Conservation (phyloP, 2,329 filamentous ascomycete species). For the Curvularia lunata region DNA sequence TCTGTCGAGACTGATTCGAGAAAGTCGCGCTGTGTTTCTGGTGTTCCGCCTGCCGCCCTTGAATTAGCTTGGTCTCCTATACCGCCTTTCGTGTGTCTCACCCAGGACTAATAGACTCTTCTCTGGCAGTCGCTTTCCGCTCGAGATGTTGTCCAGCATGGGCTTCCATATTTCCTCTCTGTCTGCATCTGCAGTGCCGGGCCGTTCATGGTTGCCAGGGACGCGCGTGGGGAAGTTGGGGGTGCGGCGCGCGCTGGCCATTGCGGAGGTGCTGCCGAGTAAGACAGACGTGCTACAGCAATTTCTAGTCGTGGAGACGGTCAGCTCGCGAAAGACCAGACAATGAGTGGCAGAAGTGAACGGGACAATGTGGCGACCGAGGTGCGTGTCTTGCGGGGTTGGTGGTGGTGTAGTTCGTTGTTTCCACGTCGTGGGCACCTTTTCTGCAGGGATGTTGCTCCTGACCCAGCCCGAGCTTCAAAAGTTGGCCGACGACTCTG, state of each 20-base stretch:
- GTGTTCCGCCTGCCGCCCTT: conserved; percentile 69
- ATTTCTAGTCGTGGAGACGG: neutral
- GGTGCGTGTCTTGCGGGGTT: conserved; percentile 24
- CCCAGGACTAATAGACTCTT: conserved; percentile 89
- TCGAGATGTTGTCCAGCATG: conserved; percentile 88
- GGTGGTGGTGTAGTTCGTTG: conserved; percentile 28
- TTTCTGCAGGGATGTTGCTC: conserved; percentile 37
- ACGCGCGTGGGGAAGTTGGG: conserved; percentile 40
- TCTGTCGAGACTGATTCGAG: conserved; percentile 61
- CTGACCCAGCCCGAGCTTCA: conserved; percentile 42
- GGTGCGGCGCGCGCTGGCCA: conserved; percentile 43
- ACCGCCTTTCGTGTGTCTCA: conserved; percentile 50
- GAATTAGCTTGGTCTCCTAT: conserved; percentile 28
- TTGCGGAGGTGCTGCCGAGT: conserved; percentile 40
- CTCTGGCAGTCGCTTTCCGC: conserved; percentile 85
- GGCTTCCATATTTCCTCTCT: conserved; percentile 94
- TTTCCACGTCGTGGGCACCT: conserved; percentile 30
- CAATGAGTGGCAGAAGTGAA: conserved; percentile 6
- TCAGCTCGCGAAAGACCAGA: neutral
- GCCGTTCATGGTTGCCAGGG: conserved; percentile 34
- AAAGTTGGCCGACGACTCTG: conserved; percentile 19
- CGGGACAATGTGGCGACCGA: conserved; percentile 20
- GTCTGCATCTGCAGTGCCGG: conserved; percentile 62
- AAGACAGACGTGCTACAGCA: conserved; percentile 12
- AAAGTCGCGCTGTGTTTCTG: conserved; percentile 84